A percentile compares a stretch with the other conserved stretches of the same genome.
Conservation (phyloP, 805 yeast genomes). For the Saturnispora mendoncae region DNA sequence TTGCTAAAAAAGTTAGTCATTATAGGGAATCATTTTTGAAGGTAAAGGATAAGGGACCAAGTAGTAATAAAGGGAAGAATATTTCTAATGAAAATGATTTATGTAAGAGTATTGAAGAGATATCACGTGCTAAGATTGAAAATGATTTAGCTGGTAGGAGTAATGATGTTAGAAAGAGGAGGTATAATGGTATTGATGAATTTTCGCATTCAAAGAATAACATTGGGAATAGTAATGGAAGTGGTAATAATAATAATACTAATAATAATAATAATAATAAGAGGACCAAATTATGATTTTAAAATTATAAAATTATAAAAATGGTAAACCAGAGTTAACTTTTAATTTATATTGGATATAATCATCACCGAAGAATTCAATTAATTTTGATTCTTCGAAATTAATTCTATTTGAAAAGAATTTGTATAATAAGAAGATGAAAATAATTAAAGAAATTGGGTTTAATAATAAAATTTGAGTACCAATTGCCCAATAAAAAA, state of each 20-base stretch:
- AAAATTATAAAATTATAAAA: slow-evolving; percentile 26
- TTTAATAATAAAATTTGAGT: slow-evolving; percentile 66
- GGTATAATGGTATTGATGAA: not conserved
- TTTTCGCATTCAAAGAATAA: not conserved
- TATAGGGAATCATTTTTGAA: not conserved
- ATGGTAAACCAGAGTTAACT: slow-evolving; percentile 60
- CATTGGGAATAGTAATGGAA: too few relatives aligned
- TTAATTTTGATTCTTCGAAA: slow-evolving; percentile 60
- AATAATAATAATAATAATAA: not conserved
- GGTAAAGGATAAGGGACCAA: not conserved
- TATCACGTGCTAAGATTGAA: not conserved
- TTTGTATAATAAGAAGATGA: slow-evolving; percentile 47
- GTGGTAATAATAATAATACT: too few relatives aligned
- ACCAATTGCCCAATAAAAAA: slow-evolving; percentile 90
- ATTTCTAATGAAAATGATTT: not conserved
- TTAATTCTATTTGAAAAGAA: slow-evolving; percentile 64
- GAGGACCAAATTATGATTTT: not conserved
- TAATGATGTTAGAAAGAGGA: not conserved
- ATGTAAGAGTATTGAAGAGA: not conserved
- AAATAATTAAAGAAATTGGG: slow-evolving; percentile 47
- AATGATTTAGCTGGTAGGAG: not conserved
- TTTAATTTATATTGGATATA: slow-evolving; percentile 44
- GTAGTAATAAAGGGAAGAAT: too few relatives aligned
- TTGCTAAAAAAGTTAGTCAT: too few relatives aligned
- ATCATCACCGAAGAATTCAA: slow-evolving; percentile 61